These are phyloP conservation scores for Handroanthus guayacan DNA, from an alignment of 257 asterid genomes.

Conservation along the genomic window DNA sequence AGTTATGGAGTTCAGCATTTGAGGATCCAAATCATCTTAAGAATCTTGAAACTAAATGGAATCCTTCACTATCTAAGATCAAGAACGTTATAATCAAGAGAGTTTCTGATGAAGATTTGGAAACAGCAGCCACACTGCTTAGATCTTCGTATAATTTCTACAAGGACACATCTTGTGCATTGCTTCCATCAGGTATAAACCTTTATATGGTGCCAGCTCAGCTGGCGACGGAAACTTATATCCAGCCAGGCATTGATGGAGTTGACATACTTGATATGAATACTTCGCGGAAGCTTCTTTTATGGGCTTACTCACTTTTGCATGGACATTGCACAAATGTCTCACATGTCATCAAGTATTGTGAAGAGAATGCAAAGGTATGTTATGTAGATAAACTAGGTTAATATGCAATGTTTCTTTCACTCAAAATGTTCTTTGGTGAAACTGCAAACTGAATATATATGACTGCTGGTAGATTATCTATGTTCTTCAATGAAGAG, in stretches of 20 bases:
- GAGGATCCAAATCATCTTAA: conserved; percentile 81
- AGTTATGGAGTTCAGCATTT: conserved; percentile 81
- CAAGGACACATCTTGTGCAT: conserved; percentile 92
- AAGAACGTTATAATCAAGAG: conserved; percentile 85
- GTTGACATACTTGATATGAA: conserved; percentile 93
- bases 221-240: conserved; percentile 87
- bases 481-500: neutral
- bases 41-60: conserved; percentile 85
- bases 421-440: neutral
- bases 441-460: conserved; percentile 1
- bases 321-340: conserved; percentile 78
- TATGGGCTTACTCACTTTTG: conserved; percentile 93
- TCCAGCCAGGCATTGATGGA: conserved; percentile 95
- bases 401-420: conserved; percentile 2
- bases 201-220: conserved; percentile 90
- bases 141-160: conserved; percentile 89
- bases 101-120: conserved; percentile 92
- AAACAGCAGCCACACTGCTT: conserved; percentile 79
- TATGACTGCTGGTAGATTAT: neutral
- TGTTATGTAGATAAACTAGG: conserved; percentile 8
- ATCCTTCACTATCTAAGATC: conserved; percentile 74
- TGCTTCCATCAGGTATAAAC: conserved; percentile 95
- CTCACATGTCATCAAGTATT: conserved; percentile 79
- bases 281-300: conserved; percentile 88
- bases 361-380: conserved; percentile 92